These are phyloP conservation scores for Agastache rugosa DNA, from an alignment of 257 asterid genomes.

Conservation along the genomic window DNA sequence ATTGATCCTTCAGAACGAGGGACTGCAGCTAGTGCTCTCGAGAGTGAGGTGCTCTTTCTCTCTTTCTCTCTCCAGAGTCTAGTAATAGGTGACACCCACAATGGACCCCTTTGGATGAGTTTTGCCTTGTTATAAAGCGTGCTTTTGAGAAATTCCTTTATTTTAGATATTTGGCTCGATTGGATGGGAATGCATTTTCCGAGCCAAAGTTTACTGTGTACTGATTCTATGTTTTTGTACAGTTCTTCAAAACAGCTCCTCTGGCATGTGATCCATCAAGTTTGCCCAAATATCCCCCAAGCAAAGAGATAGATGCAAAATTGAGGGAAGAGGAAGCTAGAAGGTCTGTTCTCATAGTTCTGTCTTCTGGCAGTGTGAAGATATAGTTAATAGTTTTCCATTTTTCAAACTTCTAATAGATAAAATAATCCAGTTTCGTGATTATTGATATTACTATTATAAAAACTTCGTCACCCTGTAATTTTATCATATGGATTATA, in stretches of 20 bases:
- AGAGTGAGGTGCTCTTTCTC: conserved; percentile 59
- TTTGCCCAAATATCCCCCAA: conserved; percentile 91
- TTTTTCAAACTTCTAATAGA: background rate
- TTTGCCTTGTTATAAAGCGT: background rate
- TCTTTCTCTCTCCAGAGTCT: conserved; percentile 7
- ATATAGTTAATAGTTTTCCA: background rate
- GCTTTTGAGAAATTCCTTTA: background rate
- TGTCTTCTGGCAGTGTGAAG: background rate
- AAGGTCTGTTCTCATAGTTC: conserved; percentile 48
- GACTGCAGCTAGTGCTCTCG: conserved; percentile 74
- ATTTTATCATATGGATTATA: background rate
- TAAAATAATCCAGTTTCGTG: conserved; percentile 7
- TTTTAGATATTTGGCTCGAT: background rate
- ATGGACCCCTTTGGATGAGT: background rate
- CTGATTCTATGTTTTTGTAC: conserved; percentile 32
- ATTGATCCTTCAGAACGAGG: conserved; percentile 79
- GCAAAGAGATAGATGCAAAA: conserved; percentile 98
- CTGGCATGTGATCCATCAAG: conserved; percentile 82
- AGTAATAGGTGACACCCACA: background rate
- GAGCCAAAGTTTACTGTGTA: background rate
- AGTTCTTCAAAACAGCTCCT: conserved; percentile 81
- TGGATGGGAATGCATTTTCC: background rate
- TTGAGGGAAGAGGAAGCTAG: conserved; percentile 83
- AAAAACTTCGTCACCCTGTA: background rate
- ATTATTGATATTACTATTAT: conserved; percentile 2